Evolutionary conservation across 2,329 filamentous ascomycete genomes (phyloP).

Genomic region (Zalaria obscura): DNA sequence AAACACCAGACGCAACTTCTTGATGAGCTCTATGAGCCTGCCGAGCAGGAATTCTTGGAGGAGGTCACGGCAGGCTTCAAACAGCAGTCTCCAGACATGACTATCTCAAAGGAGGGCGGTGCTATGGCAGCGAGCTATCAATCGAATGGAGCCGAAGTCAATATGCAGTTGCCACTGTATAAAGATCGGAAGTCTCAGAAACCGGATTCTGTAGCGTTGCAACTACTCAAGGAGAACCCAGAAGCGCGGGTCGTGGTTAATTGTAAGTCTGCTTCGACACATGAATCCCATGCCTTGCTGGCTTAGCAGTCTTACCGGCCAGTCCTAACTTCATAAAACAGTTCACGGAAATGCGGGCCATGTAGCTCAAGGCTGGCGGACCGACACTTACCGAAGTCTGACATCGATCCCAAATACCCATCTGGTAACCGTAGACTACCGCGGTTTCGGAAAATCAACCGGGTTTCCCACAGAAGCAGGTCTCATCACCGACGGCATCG

Average conservation of each 20-base stretch:
- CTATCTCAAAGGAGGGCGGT: too few relatives aligned
- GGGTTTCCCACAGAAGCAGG: slow-evolving; percentile 71
- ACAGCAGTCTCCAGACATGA: too few relatives aligned
- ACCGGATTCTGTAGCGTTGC: slow-evolving; percentile 29
- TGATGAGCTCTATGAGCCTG: too few relatives aligned
- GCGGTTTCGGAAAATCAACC: slow-evolving; percentile 70
- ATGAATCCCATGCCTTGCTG: too few relatives aligned
- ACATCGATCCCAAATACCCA: slow-evolving; percentile 62
- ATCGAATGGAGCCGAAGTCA: too few relatives aligned
- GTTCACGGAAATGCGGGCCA: slow-evolving; percentile 64
- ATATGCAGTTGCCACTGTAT: too few relatives aligned
- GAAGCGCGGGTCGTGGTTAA: slow-evolving; percentile 41
- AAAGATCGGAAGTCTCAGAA: too few relatives aligned
- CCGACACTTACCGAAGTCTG: slow-evolving; percentile 63
- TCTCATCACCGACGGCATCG: slow-evolving; percentile 62
- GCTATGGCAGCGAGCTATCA: too few relatives aligned
- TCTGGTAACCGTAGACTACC: slow-evolving; percentile 80
- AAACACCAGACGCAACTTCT: slow-evolving; percentile 31
- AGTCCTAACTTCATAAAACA: not conserved
- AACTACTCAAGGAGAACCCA: slow-evolving; percentile 36
- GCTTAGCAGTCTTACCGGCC: too few relatives aligned
- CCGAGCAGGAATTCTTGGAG: too few relatives aligned
- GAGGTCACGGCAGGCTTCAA: too few relatives aligned
- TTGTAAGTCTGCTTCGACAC: slow-evolving; percentile 22
- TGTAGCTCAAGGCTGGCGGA: slow-evolving; percentile 62